Conservation (phyloP, 23 red algal genomes). For the Gracilaria caudata region DNA sequence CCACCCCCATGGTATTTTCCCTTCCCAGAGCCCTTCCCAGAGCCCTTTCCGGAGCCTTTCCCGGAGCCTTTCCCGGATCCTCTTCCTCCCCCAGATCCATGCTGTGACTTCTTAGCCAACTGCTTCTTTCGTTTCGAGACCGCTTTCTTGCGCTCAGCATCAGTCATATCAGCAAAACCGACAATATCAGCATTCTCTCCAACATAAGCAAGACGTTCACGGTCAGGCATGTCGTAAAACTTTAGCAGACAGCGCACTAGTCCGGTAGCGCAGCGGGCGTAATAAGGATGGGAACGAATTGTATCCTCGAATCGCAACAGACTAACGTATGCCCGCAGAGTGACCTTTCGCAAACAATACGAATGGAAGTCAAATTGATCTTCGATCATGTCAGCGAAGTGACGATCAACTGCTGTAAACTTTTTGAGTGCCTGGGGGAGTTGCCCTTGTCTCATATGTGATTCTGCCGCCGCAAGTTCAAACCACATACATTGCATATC, state of each 20-base stretch:
- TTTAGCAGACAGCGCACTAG: slow-evolving; percentile 46
- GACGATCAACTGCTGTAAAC: slow-evolving; percentile 84
- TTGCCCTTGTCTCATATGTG: slow-evolving; percentile 56
- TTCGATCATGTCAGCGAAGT: slow-evolving; percentile 93
- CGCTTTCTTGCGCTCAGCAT: slow-evolving; percentile 80
- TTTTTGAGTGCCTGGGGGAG: slow-evolving; percentile 84
- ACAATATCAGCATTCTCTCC: slow-evolving; percentile 46
- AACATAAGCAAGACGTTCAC: slow-evolving; percentile 33
- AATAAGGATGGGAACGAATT: slow-evolving; percentile 66
- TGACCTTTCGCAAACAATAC: slow-evolving; percentile 88
- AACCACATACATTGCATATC: slow-evolving; percentile 99
- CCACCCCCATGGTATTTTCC: slow-evolving; percentile 30
- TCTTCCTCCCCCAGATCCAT: neutral
- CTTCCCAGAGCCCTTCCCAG: slow-evolving; percentile 25
- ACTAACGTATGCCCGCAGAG: slow-evolving; percentile 80
- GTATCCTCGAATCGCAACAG: slow-evolving; percentile 76
- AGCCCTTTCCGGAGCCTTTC: slow-evolving; percentile 38
- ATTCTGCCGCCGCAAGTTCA: slow-evolving; percentile 86
- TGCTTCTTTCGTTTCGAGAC: slow-evolving; percentile 77
- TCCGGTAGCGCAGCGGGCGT: slow-evolving; percentile 42
- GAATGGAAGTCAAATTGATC: slow-evolving; percentile 97
- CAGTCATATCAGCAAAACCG: slow-evolving; percentile 67
- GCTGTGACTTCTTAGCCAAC: slow-evolving; percentile 45
- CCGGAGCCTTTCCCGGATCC: slow-evolving; percentile 6
- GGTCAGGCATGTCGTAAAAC: slow-evolving; percentile 62